phyloP scores from a whole-genome alignment of 441 rosid species.

The Eugenia klotzschiana region DNA sequence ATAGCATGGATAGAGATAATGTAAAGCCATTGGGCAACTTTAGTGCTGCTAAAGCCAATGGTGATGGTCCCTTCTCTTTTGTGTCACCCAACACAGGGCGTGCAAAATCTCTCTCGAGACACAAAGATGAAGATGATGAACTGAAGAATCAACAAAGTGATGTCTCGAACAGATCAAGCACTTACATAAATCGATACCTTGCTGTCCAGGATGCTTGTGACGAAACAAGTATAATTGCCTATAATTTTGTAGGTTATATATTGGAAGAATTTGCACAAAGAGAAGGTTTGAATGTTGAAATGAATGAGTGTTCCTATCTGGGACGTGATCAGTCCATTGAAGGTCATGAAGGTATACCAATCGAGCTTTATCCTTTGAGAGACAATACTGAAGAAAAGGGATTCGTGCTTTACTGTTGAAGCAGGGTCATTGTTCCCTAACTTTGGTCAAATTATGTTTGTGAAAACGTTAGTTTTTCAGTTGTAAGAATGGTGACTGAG shows the following conservation, averaged over 20 bases:
- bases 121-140: slow-evolving; percentile 12
- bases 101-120: slow-evolving; percentile 4
- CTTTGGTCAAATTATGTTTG: background rate
- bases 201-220: slow-evolving; percentile 63
- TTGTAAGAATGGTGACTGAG: background rate
- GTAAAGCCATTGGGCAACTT: slow-evolving; percentile 3
- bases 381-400: background rate
- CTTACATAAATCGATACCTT: slow-evolving; percentile 35
- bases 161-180: slow-evolving; percentile 10
- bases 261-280: slow-evolving; percentile 37
- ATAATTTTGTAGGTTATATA: slow-evolving; percentile 48
- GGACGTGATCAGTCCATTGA: slow-evolving; percentile 19
- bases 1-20: slow-evolving; percentile 4
- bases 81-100: background rate
- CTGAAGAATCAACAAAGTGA: slow-evolving; percentile 10
- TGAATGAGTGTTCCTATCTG: slow-evolving; percentile 29
- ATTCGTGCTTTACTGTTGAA: background rate
- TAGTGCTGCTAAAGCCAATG: slow-evolving; percentile 1
- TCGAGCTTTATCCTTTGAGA: background rate
- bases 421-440: background rate
- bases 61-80: background rate
- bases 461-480: background rate
- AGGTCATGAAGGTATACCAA: slow-evolving; percentile 22
- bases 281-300: slow-evolving; percentile 28
- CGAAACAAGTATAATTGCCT: slow-evolving; percentile 50